Percentiles rank a stretch among this genome's conserved stretches.
phyloP scores from a whole-genome alignment of 495 filamentous ascomycete species.

The Aspergillus mulundensis region DNA sequence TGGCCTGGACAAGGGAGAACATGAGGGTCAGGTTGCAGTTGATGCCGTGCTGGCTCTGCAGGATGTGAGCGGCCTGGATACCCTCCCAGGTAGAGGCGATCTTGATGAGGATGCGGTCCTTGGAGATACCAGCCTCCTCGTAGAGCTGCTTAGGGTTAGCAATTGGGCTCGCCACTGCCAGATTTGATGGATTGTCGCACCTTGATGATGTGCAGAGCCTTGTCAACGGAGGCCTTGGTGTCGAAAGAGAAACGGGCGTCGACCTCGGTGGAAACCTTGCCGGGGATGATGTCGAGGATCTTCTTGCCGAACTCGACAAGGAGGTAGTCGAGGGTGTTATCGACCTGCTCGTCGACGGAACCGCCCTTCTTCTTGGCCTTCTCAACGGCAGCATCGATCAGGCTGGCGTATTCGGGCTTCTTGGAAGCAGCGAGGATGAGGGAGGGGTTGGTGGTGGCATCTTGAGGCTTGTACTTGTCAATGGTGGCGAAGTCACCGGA shows the following conservation, averaged over 20 bases:
- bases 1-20: conserved; percentile 95
- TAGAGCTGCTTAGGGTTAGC: conserved; percentile 64
- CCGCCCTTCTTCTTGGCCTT: conserved; percentile 75
- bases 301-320: conserved; percentile 97
- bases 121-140: conserved; percentile 82
- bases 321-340: conserved; percentile 82
- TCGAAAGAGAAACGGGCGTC: conserved; percentile 96
- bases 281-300: conserved; percentile 94
- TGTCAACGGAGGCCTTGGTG: conserved; percentile 84
- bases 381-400: conserved; percentile 82
- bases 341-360: conserved; percentile 68
- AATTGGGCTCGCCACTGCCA: neutral
- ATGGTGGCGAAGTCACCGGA: conserved; percentile 61
- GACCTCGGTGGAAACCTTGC: conserved; percentile 98
- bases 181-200: conserved; percentile 45
- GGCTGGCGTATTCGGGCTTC: conserved; percentile 90
- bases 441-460: conserved; percentile 99
- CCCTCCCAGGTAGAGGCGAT: conserved; percentile 74
- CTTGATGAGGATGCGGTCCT: conserved; percentile 76
- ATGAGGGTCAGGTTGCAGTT: conserved; percentile 99
- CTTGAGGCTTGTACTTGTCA: conserved; percentile 99
- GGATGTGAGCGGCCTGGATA: conserved; percentile 92
- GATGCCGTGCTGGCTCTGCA: conserved; percentile 88
- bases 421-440: conserved; percentile 97
- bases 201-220: conserved; percentile 96